These are phyloP conservation scores for Phtheirospermum japonicum DNA, from an alignment of 257 asterid genomes.

Conservation along the genomic window DNA sequence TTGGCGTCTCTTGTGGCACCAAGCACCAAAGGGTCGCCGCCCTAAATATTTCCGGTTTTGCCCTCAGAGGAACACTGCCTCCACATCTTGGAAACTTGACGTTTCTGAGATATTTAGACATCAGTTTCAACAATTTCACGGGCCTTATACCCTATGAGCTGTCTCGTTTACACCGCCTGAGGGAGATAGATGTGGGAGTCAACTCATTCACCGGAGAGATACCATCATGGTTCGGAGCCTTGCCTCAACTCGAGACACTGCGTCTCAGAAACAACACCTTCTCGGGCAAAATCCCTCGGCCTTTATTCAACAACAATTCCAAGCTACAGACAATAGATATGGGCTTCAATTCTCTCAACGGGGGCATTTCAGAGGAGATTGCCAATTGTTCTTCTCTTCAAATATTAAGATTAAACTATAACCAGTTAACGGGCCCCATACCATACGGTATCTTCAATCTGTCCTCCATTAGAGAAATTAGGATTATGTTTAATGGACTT, in stretches of 20 bases:
- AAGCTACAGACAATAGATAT: too few relatives aligned
- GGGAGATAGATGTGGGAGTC: neutral
- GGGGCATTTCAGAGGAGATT: too few relatives aligned
- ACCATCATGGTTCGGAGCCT: constrained; percentile 23
- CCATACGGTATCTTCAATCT: neutral
- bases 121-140: constrained; percentile 20
- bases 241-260: constrained; percentile 16
- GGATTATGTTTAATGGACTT: neutral
- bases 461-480: neutral
- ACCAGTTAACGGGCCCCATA: neutral
- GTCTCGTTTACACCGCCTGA: constrained; percentile 11
- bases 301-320: too few relatives aligned
- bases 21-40: constrained; percentile 29
- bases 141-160: constrained; percentile 11
- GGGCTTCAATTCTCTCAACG: too few relatives aligned
- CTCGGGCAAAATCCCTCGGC: neutral
- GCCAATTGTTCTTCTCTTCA: neutral
- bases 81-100: constrained; percentile 31
- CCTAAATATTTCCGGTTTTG: constrained; percentile 28
- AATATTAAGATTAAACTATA: neutral
- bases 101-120: constrained; percentile 19
- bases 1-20: constrained; percentile 36
- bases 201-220: constrained; percentile 25
- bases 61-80: constrained; percentile 22
- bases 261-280: neutral